phyloP scores from a whole-genome alignment of 371 early-diverging fungal genomes.

The Zychaea mexicana region DNA sequence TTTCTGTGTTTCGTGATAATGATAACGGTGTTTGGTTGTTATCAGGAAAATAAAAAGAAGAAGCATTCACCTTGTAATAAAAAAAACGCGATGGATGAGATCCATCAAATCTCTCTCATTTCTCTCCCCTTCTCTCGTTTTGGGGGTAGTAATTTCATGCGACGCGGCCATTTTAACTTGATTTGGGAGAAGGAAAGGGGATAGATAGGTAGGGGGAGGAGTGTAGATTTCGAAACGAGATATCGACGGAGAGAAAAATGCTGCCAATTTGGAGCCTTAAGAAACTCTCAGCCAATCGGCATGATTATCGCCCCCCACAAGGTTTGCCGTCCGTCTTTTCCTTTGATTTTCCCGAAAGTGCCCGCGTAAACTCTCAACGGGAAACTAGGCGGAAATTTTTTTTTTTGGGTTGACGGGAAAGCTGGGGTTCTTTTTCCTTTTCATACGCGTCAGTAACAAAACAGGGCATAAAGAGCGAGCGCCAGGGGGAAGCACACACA shows the following conservation, averaged over 20 bases:
- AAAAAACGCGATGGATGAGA: background rate
- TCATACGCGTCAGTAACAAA: background rate
- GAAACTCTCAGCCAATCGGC: slow-evolving; percentile 16
- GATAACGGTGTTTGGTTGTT: too few relatives aligned
- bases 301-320: slow-evolving; percentile 12
- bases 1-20: too few relatives aligned
- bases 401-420: slow-evolving; percentile 1
- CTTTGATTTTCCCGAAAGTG: slow-evolving; percentile 15
- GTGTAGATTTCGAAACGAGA: too few relatives aligned
- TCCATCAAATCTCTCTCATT: background rate
- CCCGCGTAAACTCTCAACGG: slow-evolving; percentile 10
- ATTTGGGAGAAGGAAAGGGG: background rate
- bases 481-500: background rate
- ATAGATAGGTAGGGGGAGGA: background rate
- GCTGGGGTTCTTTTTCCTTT: too few relatives aligned
- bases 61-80: too few relatives aligned
- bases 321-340: background rate
- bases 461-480: background rate
- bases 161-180: background rate
- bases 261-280: background rate
- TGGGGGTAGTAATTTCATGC: background rate
- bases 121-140: background rate
- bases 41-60: too few relatives aligned
- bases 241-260: background rate
- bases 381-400: slow-evolving; percentile 16